Conservation (phyloP, 2,329 filamentous ascomycete genomes). For the Trichophaea hybrida region DNA sequence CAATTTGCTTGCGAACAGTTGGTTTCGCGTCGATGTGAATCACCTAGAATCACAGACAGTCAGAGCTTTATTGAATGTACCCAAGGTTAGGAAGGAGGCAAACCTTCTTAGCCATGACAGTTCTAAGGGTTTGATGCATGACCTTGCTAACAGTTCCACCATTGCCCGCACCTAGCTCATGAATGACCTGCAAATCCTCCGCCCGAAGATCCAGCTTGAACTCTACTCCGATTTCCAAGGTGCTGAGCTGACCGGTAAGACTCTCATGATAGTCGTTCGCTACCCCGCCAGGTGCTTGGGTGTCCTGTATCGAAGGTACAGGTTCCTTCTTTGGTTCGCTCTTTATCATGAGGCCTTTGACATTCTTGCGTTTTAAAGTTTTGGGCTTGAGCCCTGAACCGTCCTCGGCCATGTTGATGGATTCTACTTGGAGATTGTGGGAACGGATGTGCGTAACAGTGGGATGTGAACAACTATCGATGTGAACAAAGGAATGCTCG, state of each 20-base stretch:
- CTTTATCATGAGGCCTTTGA: constrained; percentile 84
- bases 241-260: constrained; percentile 40
- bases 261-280: constrained; percentile 44
- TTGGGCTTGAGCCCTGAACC: constrained; percentile 33
- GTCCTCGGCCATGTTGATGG: constrained; percentile 40
- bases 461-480: too few species aligned
- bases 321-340: constrained; percentile 54
- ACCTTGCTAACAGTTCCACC: constrained; percentile 98
- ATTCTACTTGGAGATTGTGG: too few species aligned
- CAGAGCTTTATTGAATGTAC: too few species aligned
- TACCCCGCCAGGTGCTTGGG: constrained; percentile 45
- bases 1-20: constrained; percentile 90
- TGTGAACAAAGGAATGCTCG: too few species aligned
- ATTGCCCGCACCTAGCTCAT: constrained; percentile 90
- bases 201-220: constrained; percentile 86
- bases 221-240: constrained; percentile 90
- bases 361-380: constrained; percentile 97
- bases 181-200: constrained; percentile 82
- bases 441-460: too few species aligned
- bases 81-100: constrained; percentile 15
- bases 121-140: constrained; percentile 83
- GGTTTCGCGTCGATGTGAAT: constrained; percentile 98
- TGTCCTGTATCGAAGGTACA: constrained; percentile 57
- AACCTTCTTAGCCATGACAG: constrained; percentile 96
- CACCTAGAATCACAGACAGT: constrained; percentile 42